Percentiles rank a stretch among this genome's conserved stretches.
phyloP scores from a whole-genome alignment of 768 basidiomycete species.

The Mycena belliarum region DNA sequence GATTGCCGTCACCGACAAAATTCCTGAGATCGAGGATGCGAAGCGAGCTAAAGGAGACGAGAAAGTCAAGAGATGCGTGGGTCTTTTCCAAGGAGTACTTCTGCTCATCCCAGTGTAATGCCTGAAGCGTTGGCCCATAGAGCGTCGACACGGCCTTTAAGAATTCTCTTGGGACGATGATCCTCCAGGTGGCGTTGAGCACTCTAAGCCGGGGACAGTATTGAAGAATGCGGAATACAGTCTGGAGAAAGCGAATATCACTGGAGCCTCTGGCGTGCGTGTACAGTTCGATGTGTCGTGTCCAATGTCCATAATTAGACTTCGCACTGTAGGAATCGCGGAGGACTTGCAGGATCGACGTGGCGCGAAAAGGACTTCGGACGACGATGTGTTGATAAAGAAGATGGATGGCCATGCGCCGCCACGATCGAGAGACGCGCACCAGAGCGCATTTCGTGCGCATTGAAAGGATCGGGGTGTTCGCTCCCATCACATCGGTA shows the following conservation, averaged over 20 bases:
- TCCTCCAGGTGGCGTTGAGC: slow-evolving; percentile 50
- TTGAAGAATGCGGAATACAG: slow-evolving; percentile 44
- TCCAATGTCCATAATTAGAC: slow-evolving; percentile 44
- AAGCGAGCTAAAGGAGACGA: slow-evolving; percentile 42
- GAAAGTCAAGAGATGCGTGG: slow-evolving; percentile 35
- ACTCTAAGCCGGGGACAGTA: slow-evolving; percentile 46
- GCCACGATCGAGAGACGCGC: slow-evolving; percentile 50
- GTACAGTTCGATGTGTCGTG: slow-evolving; percentile 48
- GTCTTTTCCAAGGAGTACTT: slow-evolving; percentile 27
- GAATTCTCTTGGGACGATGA: slow-evolving; percentile 45
- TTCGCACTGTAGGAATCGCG: slow-evolving; percentile 15
- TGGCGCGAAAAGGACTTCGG: slow-evolving; percentile 45
- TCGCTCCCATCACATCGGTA: slow-evolving; percentile 46
- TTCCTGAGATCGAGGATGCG: slow-evolving; percentile 49
- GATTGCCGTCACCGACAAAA: slow-evolving; percentile 32
- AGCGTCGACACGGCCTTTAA: slow-evolving; percentile 40
- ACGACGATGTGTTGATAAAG: slow-evolving; percentile 49
- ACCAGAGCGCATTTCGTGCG: slow-evolving; percentile 53
- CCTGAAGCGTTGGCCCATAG: slow-evolving; percentile 42
- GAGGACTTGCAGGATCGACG: slow-evolving; percentile 38
- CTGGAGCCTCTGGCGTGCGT: slow-evolving; percentile 45
- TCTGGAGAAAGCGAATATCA: slow-evolving; percentile 40
- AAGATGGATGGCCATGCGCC: slow-evolving; percentile 40
- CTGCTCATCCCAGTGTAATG: slow-evolving; percentile 46
- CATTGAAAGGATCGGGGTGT: slow-evolving; percentile 46